phyloP scores from a whole-genome alignment of 2,329 filamentous ascomycete species.

The Colletotrichum tanaceti region DNA sequence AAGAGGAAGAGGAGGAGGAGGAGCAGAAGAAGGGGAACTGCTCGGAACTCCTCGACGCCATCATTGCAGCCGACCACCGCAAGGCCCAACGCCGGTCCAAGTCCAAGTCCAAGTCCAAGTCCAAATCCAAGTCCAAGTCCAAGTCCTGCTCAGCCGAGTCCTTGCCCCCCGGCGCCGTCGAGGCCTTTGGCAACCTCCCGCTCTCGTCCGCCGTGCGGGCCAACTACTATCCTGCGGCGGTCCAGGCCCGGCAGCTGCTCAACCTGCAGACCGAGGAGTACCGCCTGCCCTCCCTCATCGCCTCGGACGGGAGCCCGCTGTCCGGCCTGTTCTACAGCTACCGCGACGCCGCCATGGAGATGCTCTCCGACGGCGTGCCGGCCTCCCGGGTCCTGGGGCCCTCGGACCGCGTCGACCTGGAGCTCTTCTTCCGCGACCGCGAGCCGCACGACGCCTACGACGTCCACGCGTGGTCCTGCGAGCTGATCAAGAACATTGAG shows the following conservation, averaged over 20 bases:
- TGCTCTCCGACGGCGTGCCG: slow-evolving; percentile 25
- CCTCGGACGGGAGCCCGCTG: slow-evolving; percentile 26
- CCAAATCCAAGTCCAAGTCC: too few relatives aligned
- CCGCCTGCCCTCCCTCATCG: slow-evolving; percentile 29
- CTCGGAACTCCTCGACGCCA: slow-evolving; percentile 1
- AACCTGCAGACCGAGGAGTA: slow-evolving; percentile 32
- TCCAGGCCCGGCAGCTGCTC: slow-evolving; percentile 21
- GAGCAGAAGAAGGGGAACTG: slow-evolving; percentile 19
- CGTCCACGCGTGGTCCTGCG: slow-evolving; percentile 32
- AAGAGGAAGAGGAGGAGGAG: too few relatives aligned
- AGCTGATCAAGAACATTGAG: slow-evolving; percentile 25
- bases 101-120: too few relatives aligned
- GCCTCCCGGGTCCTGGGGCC: slow-evolving; percentile 17
- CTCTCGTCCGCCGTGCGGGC: slow-evolving; percentile 24
- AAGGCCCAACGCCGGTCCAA: neutral
- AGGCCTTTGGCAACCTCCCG: slow-evolving; percentile 30
- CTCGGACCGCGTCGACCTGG: slow-evolving; percentile 23
- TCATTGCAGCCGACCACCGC: slow-evolving; percentile 7
- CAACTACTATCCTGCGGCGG: slow-evolving; percentile 23
- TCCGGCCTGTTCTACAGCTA: slow-evolving; percentile 34
- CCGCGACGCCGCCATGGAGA: slow-evolving; percentile 28
- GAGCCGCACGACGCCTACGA: slow-evolving; percentile 20
- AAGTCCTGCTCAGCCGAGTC: neutral
- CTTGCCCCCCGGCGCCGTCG: slow-evolving; percentile 27
- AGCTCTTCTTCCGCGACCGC: slow-evolving; percentile 32